Evolutionary conservation across 495 filamentous ascomycete species (phyloP).

Genomic region (Xylaria acuta): DNA sequence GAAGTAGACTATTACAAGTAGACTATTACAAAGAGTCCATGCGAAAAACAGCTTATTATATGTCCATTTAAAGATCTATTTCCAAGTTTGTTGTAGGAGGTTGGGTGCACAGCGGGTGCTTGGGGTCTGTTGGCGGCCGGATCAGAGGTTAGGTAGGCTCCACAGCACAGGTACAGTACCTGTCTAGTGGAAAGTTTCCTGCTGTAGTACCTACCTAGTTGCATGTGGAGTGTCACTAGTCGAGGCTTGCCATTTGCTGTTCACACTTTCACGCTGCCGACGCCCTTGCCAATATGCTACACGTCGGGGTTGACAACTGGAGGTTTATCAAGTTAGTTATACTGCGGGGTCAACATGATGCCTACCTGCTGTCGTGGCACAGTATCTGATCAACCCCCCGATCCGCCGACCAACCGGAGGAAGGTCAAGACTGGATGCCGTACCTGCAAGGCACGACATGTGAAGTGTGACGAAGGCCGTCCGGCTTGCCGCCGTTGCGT

Average conservation of each 20-base stretch:
- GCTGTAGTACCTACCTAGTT: no score
- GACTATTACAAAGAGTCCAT: no score
- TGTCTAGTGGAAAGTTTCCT: no score
- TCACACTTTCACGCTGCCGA: background rate
- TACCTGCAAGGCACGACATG: slow-evolving; percentile 58
- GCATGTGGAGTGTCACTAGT: no score
- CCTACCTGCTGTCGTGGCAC: background rate
- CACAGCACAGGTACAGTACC: no score
- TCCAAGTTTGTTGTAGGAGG: no score
- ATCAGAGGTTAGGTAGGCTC: no score
- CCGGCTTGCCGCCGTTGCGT: slow-evolving; percentile 61
- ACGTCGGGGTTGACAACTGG: background rate
- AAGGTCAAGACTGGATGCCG: slow-evolving; percentile 59
- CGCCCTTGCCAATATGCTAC: background rate
- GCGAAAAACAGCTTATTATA: no score
- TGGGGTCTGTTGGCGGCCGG: no score
- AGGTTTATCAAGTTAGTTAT: background rate
- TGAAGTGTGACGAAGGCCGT: slow-evolving; percentile 65
- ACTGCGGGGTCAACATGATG: background rate
- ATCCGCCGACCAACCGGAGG: background rate
- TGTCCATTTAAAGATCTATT: no score
- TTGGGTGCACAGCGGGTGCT: no score
- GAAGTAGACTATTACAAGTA: no score
- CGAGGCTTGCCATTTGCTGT: background rate
- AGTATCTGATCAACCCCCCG: background rate